Conservation (phyloP, 345 rosid genomes). For the Euphorbia pulcherrima region DNA sequence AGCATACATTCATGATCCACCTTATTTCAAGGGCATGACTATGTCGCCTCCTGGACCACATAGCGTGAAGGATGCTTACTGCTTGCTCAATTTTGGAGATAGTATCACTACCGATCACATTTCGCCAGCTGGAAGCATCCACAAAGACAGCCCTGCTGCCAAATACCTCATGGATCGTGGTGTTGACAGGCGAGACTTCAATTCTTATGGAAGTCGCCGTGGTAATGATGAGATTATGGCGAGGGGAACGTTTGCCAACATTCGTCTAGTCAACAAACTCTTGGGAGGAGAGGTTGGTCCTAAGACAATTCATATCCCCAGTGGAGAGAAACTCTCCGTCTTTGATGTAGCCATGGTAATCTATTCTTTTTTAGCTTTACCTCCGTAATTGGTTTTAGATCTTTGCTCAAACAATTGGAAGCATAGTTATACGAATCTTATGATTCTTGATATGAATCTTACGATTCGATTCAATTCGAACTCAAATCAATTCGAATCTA, state of each 20-base stretch:
- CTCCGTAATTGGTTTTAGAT: background rate
- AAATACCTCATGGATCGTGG: constrained; percentile 74
- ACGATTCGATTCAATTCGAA: no score
- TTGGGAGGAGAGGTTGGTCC: constrained; percentile 90
- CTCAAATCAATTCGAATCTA: no score
- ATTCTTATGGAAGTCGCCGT: constrained; percentile 86
- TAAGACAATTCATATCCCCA: constrained; percentile 73
- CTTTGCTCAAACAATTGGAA: background rate
- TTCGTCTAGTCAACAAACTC: constrained; percentile 70
- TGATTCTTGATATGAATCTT: no score
- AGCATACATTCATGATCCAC: constrained; percentile 84
- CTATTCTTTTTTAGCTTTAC: constrained; percentile 8
- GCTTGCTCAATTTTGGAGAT: constrained; percentile 81
- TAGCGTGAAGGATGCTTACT: constrained; percentile 79
- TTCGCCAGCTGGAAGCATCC: constrained; percentile 93
- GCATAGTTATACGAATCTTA: no score
- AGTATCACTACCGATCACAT: constrained; percentile 93
- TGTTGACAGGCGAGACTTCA: constrained; percentile 74
- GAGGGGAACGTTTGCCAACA: constrained; percentile 81
- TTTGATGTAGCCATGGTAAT: constrained; percentile 81
- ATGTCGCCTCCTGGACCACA: constrained; percentile 87
- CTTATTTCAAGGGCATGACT: constrained; percentile 83
- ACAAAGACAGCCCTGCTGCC: constrained; percentile 90
- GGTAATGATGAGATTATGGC: constrained; percentile 91
- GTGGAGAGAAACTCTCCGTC: constrained; percentile 74